phyloP scores from a whole-genome alignment of 805 yeast genomes.

The Wickerhamiella sergipiensis region DNA sequence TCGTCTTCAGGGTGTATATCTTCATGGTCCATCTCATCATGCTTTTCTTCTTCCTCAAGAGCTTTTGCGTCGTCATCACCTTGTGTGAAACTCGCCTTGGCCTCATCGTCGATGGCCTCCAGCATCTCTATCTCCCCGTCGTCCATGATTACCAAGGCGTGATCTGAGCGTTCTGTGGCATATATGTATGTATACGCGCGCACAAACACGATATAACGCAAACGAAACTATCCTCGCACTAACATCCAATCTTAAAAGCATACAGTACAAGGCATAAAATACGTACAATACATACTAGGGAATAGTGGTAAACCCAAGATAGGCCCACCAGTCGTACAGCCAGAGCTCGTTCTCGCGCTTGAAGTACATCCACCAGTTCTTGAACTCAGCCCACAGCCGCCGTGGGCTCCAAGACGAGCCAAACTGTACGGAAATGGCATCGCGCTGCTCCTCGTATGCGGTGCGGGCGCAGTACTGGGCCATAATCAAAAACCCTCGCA shows the following conservation, averaged over 20 bases:
- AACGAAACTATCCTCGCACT: too few relatives aligned
- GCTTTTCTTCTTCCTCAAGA: neutral
- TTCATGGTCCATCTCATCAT: neutral
- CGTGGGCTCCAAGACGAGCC: constrained; percentile 1
- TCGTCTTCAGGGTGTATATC: neutral
- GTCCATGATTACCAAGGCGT: neutral
- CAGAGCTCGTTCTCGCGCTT: neutral
- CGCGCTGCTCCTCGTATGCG: constrained; percentile 55
- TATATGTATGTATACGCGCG: too few relatives aligned
- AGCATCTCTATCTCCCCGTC: neutral
- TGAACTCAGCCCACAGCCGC: neutral
- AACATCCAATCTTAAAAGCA: too few relatives aligned
- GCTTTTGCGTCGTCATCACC: neutral
- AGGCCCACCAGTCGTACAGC: constrained; percentile 1
- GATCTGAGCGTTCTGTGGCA: too few relatives aligned
- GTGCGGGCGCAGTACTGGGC: constrained; percentile 79
- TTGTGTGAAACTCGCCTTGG: neutral
- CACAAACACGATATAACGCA: too few relatives aligned
- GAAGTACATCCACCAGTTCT: neutral
- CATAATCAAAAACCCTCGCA: constrained; percentile 76
- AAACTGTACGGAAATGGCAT: constrained; percentile 21
- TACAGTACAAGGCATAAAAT: too few relatives aligned
- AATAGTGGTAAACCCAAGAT: neutral
- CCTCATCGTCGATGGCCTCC: neutral
- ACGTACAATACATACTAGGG: too few relatives aligned